Conservation (phyloP, 2,329 filamentous ascomycete species). For the Fusarium verrucosum region DNA sequence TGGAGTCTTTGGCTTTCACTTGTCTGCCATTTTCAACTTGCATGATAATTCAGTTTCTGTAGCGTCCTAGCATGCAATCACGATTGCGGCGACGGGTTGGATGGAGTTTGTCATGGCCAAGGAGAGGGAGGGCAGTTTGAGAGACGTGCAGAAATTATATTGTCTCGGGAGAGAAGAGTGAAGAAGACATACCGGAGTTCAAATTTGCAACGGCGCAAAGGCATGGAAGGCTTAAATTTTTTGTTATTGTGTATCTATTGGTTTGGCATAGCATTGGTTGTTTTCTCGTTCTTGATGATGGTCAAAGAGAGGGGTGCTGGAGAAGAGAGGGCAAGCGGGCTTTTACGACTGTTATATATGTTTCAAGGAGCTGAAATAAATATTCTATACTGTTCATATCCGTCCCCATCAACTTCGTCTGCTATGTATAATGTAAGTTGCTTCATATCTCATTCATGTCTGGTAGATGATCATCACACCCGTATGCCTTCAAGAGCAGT, state of each 20-base stretch:
- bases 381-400: slow-evolving; percentile 19
- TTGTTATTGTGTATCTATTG: slow-evolving; percentile 34
- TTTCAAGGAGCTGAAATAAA: slow-evolving; percentile 41
- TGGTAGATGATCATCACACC: slow-evolving; percentile 32
- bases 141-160: slow-evolving; percentile 13
- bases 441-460: not conserved
- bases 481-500: slow-evolving; percentile 52
- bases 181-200: slow-evolving; percentile 29
- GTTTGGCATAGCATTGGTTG: slow-evolving; percentile 33
- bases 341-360: slow-evolving; percentile 38
- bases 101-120: slow-evolving; percentile 26
- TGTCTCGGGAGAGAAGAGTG: slow-evolving; percentile 19
- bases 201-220: slow-evolving; percentile 41
- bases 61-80: slow-evolving; percentile 23
- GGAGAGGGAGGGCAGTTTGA: slow-evolving; percentile 10
- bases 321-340: slow-evolving; percentile 27
- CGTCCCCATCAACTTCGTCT: not conserved
- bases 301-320: slow-evolving; percentile 14
- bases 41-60: slow-evolving; percentile 17
- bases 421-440: not conserved
- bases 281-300: slow-evolving; percentile 24
- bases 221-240: slow-evolving; percentile 28
- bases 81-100: slow-evolving; percentile 25
- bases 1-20: slow-evolving; percentile 19
- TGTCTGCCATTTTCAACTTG: slow-evolving; percentile 27